Evolutionary conservation across 768 basidiomycete species (phyloP), one percentile per base, ranked within the genome.

Genomic region (Myochromella boudieri): DNA sequence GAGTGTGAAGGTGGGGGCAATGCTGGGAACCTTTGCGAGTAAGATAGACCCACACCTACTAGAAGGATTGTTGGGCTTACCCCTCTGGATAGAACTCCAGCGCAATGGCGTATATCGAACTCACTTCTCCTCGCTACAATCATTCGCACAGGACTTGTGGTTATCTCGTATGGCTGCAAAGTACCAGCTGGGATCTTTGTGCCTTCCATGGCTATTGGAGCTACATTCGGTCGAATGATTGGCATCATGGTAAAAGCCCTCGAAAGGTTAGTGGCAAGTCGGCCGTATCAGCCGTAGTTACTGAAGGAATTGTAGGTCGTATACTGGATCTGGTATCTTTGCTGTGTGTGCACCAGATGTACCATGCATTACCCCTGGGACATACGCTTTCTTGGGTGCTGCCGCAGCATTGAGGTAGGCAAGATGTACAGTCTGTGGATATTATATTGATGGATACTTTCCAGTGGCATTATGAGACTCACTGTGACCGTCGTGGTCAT

Each of bases 111-210:
- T 11, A 93, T 98, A 74, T 87, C 90, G 12, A 97, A 92, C 62
- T 95, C 95, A 3, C 71, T 99, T 6, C 68, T 99, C 17, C 74
- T 98, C 4, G 97, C 95, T 0, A 95, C 95, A 4, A 76, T 97
- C 44, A 84, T 97, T 46, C 84, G 95, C 3, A 88, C 81, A 17
- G 85, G 80, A 8, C 74, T 98, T 37, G 91, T 97, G 38, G 81
- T 98, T 17, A 70, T 98, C 18, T 93, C 92, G 2, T 99, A 98
- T 62, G 97, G 97, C 0, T 90, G 85, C 60, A 97, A 93, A 64
- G 97, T 99, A 0, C 97, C 97, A 1, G 91, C 91, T 9, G 97
- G 97, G 20, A 99, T 99, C 55, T 99, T 99, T 56, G 91, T 99
- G 0, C 97, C 97, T 1, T 97, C 95, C 3, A 98, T 99, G 97